Evolutionary conservation across 331 rosid species (phyloP).

Genomic region (Malus hybrid): DNA sequence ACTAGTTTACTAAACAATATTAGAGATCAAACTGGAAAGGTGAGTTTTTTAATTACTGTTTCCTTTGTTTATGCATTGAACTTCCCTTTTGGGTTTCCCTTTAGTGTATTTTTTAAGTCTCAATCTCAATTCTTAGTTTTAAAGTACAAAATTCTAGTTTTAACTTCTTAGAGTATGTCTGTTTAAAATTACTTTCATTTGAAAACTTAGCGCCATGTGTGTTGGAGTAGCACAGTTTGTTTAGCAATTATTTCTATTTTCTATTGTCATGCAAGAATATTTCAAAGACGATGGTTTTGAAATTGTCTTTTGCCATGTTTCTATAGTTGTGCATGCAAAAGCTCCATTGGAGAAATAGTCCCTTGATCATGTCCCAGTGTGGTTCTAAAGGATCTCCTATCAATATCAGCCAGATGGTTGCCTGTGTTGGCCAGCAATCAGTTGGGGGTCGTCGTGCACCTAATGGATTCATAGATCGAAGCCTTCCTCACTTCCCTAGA

Average conservation of each 20-base stretch:
- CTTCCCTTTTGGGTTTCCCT: not conserved
- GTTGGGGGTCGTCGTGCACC: slow-evolving; percentile 97
- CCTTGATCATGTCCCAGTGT: slow-evolving; percentile 96
- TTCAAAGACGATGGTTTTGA: not conserved
- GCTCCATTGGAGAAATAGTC: slow-evolving; percentile 94
- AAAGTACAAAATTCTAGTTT: not conserved
- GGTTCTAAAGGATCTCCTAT: slow-evolving; percentile 97
- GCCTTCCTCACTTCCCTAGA: slow-evolving; percentile 93
- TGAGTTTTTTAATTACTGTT: slow-evolving; percentile 18
- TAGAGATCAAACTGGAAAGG: slow-evolving; percentile 70
- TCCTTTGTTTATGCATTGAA: not conserved
- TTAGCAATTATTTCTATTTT: not conserved
- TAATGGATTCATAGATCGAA: slow-evolving; percentile 87
- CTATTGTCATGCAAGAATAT: not conserved
- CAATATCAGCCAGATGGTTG: slow-evolving; percentile 95
- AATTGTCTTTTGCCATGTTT: slow-evolving; percentile 5
- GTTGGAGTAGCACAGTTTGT: not conserved
- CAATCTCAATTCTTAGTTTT: not conserved
- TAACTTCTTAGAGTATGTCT: not conserved
- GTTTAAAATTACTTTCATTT: not conserved
- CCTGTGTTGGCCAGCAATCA: slow-evolving; percentile 93
- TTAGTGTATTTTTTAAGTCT: not conserved
- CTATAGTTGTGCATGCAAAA: slow-evolving; percentile 81
- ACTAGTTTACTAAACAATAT: slow-evolving; percentile 50
- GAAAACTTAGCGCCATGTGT: not conserved